Base-by-base conservation (phyloP, 441 rosid genomes). In the Syzygium malaccense region DNA sequence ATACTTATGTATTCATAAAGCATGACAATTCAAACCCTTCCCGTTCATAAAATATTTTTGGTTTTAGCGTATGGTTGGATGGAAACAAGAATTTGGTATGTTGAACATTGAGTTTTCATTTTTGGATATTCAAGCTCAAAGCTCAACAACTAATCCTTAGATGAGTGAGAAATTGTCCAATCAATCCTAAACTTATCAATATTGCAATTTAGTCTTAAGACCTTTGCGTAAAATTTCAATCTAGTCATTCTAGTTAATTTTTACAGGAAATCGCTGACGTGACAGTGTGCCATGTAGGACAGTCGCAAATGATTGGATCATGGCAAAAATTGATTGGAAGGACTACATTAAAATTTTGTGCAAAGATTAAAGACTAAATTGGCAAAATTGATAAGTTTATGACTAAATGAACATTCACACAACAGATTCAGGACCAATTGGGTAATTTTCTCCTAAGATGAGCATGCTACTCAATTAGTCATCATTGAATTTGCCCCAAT, bases 201-300 rank as follows among this genome's bases (percentile, higher is more conserved):
- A 9, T 57, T 25, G 14, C n/a, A 10, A 57, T 57, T 57, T 57
- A 57, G 14, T 10, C n/a, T 57, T 25, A 45, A 57, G 25, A 28
- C 62, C 1, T 57, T 25, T 10, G n/a, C n/a, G 0, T 0, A 2
- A 57, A 57, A 57, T 25, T 57, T 5, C 6, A 9, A 25, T 57
- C 10, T 57, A 26, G n/a, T 20, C 13, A 56, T 56, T 23, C 5
- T 0, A 0, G 3, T 13, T 57, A 57, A 23, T 51, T 57, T 57
- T 57, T 57, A 13, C 14, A 25, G 1, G 0, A 56, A 56, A 0
- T 56, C 23, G 0, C 26, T 56, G 2, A 56, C 5, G 26, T 56
- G 58, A 4, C 23, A 25, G 26, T 56, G 58, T 20, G 58, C 58
- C 23, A 56, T 23, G 13, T 57, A 23, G 62, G n/a, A 57, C 0